phyloP scores from a whole-genome alignment of 495 filamentous ascomycete species.

The Glarea lozoyensis region DNA sequence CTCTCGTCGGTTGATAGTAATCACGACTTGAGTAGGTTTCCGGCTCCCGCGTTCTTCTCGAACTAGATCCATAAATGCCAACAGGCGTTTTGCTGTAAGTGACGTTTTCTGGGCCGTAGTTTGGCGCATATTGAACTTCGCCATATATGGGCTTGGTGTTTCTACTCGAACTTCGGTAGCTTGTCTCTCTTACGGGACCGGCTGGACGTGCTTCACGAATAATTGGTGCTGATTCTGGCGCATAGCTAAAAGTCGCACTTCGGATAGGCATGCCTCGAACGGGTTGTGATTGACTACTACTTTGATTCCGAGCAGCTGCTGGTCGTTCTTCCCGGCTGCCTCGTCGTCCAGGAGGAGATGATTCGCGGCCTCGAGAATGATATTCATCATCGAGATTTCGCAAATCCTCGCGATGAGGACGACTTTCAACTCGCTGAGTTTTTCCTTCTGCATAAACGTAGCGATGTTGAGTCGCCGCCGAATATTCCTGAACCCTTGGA shows the following conservation, averaged over 20 bases:
- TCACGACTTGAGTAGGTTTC: neutral
- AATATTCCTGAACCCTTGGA: constrained; percentile 11
- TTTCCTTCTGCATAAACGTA: no score
- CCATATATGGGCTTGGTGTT: neutral
- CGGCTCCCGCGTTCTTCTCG: neutral
- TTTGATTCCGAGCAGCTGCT: constrained; percentile 1
- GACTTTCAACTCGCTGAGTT: no score
- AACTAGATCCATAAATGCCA: constrained; percentile 4
- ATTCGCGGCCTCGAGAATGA: constrained; percentile 11
- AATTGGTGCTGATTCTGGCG: constrained; percentile 1
- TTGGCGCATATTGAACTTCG: constrained; percentile 5
- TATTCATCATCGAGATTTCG: constrained; percentile 12
- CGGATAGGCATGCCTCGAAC: constrained; percentile 1
- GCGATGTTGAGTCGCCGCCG: constrained; percentile 6
- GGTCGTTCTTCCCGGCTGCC: constrained; percentile 12
- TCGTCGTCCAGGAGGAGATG: constrained; percentile 13
- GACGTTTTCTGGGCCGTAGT: neutral
- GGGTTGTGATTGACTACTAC: constrained; percentile 4
- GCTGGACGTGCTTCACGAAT: neutral
- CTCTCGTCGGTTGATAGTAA: neutral
- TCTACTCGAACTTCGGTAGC: constrained; percentile 1
- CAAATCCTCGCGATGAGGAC: constrained; percentile 16
- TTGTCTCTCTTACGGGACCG: neutral
- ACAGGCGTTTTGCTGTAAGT: neutral
- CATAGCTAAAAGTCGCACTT: neutral